Evolutionary conservation across 345 rosid species (phyloP).

Genomic region (Salix viminalis): DNA sequence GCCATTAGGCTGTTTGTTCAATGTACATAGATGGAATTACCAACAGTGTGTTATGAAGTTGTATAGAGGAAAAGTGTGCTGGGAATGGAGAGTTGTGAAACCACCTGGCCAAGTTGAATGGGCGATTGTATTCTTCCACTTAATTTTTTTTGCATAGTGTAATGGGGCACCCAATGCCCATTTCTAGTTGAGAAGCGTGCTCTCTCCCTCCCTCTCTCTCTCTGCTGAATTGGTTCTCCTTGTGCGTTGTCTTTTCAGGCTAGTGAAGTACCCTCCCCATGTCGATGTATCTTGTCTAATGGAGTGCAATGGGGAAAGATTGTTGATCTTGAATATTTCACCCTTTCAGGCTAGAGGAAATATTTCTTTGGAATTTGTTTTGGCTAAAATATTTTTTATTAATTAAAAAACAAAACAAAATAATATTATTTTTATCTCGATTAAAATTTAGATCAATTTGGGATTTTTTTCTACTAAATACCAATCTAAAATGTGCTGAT

Average conservation of each 20-base stretch:
- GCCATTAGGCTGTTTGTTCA: background rate
- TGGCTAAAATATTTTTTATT: accelerated
- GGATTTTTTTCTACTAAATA: too few species aligned
- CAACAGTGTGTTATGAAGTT: constrained; percentile 28
- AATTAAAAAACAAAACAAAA: too few species aligned
- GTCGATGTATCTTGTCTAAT: background rate
- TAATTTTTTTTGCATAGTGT: constrained; percentile 22
- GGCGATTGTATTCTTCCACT: constrained; percentile 26
- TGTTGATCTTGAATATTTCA: too few species aligned
- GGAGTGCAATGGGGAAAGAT: background rate
- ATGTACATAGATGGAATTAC: constrained; percentile 38
- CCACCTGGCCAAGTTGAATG: constrained; percentile 13
- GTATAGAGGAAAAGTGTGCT: constrained; percentile 32
- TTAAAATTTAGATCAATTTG: too few species aligned
- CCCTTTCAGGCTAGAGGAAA: too few species aligned
- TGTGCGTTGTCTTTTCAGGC: too few species aligned
- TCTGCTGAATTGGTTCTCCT: background rate
- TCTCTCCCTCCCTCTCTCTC: too few species aligned
- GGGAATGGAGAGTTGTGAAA: constrained; percentile 9
- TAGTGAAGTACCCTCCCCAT: too few species aligned
- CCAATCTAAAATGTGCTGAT: accelerated
- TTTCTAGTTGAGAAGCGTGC: constrained; percentile 3
- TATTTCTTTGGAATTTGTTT: too few species aligned
- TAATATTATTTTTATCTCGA: accelerated
- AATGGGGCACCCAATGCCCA: constrained; percentile 12